A percentile compares a stretch with the other conserved stretches of the same genome.
phyloP scores from a whole-genome alignment of 768 basidiomycete species.

The Lentinula boryana region DNA sequence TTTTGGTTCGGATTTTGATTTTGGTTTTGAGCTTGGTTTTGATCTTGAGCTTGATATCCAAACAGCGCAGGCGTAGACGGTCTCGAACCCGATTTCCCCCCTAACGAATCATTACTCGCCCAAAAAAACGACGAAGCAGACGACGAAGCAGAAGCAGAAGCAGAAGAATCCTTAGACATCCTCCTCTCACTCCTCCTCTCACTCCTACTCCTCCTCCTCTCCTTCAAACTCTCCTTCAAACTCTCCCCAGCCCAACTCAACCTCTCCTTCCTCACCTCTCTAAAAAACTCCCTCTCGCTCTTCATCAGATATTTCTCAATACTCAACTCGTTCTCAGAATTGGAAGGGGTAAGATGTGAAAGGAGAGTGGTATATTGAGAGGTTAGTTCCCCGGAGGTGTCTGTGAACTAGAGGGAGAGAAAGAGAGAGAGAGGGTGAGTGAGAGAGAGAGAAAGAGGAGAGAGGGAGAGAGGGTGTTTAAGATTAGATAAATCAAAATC shows the following conservation, averaged over 20 bases:
- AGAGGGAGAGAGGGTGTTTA: no score
- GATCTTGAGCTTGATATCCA: no score
- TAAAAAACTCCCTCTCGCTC: slow-evolving; percentile 92
- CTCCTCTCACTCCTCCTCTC: no score
- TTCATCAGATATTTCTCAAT: slow-evolving; percentile 89
- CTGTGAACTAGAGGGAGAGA: slow-evolving; percentile 88
- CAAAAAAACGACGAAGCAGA: slow-evolving; percentile 43
- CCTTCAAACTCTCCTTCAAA: slow-evolving; percentile 56
- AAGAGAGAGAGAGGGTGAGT: no score
- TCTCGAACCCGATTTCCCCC: slow-evolving; percentile 17
- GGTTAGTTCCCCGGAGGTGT: slow-evolving; percentile 88
- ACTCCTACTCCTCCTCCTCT: no score
- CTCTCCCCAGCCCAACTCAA: slow-evolving; percentile 70
- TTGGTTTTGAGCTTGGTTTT: slow-evolving; percentile 33
- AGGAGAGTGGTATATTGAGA: slow-evolving; percentile 85
- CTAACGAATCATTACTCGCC: slow-evolving; percentile 43
- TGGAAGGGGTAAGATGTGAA: slow-evolving; percentile 71
- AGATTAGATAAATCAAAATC: no score
- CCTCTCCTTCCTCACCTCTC: slow-evolving; percentile 84
- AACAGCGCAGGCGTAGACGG: no score
- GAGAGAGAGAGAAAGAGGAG: no score
- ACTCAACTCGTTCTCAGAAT: slow-evolving; percentile 86
- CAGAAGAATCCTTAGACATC: no score
- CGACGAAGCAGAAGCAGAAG: no score
- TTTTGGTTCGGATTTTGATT: no score